These are phyloP conservation scores for Amphirosellinia nigrospora DNA, from an alignment of 495 filamentous ascomycete species.

Conservation along the genomic window DNA sequence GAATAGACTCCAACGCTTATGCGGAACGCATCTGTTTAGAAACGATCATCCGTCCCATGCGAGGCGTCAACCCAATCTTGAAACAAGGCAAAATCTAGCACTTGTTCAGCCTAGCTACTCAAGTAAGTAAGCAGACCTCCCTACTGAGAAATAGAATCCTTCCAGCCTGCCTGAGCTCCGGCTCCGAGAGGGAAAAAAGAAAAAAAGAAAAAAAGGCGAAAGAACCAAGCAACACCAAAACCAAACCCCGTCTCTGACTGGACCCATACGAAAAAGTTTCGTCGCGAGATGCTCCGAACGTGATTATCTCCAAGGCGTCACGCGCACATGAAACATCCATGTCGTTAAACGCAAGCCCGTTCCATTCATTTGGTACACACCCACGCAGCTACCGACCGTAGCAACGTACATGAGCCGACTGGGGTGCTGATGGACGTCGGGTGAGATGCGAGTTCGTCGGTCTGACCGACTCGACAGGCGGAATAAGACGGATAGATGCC, in stretches of 20 bases:
- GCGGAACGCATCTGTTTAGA: background rate
- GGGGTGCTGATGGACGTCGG: background rate
- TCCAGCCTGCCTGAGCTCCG: background rate
- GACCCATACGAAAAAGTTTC: background rate
- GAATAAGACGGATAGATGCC: background rate
- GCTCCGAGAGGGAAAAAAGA: no score
- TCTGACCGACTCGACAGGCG: background rate
- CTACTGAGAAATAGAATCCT: background rate
- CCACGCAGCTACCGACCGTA: background rate
- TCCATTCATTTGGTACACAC: constrained; percentile 1
- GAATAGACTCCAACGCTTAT: background rate
- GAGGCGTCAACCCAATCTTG: background rate
- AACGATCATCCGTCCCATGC: background rate
- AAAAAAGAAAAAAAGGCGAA: background rate
- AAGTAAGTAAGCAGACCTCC: background rate
- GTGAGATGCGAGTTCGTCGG: background rate
- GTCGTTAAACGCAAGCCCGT: background rate
- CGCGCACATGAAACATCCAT: background rate
- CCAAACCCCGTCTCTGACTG: background rate
- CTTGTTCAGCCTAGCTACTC: constrained; percentile 1
- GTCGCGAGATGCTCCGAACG: background rate
- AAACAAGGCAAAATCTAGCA: background rate
- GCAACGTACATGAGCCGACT: background rate
- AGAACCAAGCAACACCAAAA: background rate
- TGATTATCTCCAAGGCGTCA: background rate